Percentiles rank a stretch among this genome's conserved stretches.
Evolutionary conservation across 2,329 filamentous ascomycete species (phyloP).

Genomic region (Zasmidium angulare): DNA sequence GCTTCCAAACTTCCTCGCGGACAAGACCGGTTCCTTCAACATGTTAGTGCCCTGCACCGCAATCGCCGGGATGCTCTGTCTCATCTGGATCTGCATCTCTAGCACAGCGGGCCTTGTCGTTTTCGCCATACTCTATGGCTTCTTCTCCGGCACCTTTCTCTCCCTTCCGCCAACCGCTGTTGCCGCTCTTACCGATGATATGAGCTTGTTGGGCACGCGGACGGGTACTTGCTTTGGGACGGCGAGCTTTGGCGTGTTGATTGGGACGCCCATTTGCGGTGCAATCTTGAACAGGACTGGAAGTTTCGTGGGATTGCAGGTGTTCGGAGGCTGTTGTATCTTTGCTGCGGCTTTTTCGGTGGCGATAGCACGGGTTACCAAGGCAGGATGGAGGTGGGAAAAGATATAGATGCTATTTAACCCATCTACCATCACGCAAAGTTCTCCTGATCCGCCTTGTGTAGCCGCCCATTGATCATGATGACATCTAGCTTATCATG

Average conservation of each 20-base stretch:
- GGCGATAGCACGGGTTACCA: neutral
- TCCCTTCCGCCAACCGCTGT: conserved; percentile 38
- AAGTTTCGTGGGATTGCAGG: neutral
- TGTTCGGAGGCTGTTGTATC: neutral
- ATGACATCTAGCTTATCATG: conserved; percentile 47
- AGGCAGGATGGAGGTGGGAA: neutral
- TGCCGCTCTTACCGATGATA: conserved; percentile 35
- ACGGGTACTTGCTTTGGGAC: neutral
- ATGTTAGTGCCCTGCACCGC: neutral
- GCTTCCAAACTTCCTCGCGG: neutral
- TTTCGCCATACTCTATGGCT: conserved; percentile 35
- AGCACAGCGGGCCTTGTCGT: conserved; percentile 31
- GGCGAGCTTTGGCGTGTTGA: neutral
- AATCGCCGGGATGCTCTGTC: neutral
- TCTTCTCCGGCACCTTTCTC: conserved; percentile 40
- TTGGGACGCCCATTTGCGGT: neutral
- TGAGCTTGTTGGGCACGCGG: conserved; percentile 9
- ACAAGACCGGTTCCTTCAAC: neutral
- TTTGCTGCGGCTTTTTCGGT: neutral
- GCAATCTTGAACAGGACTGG: neutral
- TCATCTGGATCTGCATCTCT: neutral
- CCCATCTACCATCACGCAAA: too few species aligned
- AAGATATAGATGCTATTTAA: too few species aligned
- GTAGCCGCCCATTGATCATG: conserved; percentile 49
- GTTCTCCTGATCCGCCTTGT: conserved; percentile 40